Conservation (phyloP, 768 basidiomycete species). For the Auricularia heimuer region DNA sequence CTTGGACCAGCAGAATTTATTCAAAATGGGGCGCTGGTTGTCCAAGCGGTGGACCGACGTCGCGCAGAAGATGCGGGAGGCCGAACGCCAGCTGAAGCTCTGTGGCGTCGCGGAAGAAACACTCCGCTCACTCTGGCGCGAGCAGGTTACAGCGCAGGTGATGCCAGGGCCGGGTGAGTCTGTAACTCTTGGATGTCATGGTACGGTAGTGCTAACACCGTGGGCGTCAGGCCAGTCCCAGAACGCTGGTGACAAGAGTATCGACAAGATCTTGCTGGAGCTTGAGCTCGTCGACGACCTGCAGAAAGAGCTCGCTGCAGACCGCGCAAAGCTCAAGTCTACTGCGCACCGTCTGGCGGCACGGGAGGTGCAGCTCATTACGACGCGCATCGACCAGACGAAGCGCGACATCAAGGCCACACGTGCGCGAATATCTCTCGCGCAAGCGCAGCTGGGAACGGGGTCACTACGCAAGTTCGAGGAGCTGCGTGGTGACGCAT, state of each 20-base stretch:
- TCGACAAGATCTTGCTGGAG: not conserved
- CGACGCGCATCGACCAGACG: not conserved
- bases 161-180: not conserved
- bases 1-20: not conserved
- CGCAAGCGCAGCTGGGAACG: not conserved
- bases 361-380: not conserved
- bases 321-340: not conserved
- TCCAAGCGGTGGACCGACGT: not conserved
- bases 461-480: not conserved
- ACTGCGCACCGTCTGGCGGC: not conserved
- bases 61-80: not conserved
- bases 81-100: no score
- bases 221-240: not conserved
- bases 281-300: not conserved
- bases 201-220: not conserved
- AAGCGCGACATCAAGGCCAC: not conserved
- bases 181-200: no score
- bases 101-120: no score
- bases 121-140: no score
- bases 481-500: not conserved
- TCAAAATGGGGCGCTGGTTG: not conserved
- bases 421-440: not conserved
- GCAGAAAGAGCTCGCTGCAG: not conserved
- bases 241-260: not conserved
- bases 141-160: not conserved